phyloP scores from a whole-genome alignment of 257 asterid genomes.

The Ligustrum vulgare region DNA sequence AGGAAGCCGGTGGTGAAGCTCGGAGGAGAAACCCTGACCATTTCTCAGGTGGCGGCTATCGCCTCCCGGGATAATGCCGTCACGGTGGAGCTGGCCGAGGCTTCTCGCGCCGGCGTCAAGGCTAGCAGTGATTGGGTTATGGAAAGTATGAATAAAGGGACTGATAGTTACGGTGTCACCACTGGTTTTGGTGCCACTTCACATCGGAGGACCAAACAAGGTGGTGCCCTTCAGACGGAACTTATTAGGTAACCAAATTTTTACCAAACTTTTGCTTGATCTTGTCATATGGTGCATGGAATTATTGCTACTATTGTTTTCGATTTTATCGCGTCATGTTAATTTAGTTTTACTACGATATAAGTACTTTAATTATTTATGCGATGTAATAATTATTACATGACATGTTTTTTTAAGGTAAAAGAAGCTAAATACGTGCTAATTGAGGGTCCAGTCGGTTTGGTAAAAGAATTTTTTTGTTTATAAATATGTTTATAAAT shows the following conservation, averaged over 20 bases:
- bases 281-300: background rate
- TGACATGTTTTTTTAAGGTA: background rate
- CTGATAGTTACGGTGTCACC: slow-evolving; percentile 90
- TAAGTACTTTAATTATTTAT: no score
- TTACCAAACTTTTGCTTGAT: background rate
- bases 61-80: slow-evolving; percentile 58
- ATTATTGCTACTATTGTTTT: background rate
- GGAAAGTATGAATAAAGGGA: slow-evolving; percentile 85
- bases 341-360: no score
- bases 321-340: background rate
- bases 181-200: slow-evolving; percentile 91
- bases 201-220: slow-evolving; percentile 82
- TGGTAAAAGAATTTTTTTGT: no score
- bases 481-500: no score
- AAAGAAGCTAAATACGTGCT: background rate
- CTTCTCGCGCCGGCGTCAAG: slow-evolving; percentile 75
- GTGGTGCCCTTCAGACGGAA: slow-evolving; percentile 88
- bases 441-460: no score
- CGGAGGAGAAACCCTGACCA: slow-evolving; percentile 73
- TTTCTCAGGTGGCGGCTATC: slow-evolving; percentile 85
- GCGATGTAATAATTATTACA: background rate
- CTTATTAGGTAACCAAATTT: slow-evolving; percentile 63
- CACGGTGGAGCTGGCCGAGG: slow-evolving; percentile 78
- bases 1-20: slow-evolving; percentile 73
- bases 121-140: slow-evolving; percentile 97